Evolutionary conservation across 768 basidiomycete species (phyloP).

Genomic region (Boletus pseudopeckii): DNA sequence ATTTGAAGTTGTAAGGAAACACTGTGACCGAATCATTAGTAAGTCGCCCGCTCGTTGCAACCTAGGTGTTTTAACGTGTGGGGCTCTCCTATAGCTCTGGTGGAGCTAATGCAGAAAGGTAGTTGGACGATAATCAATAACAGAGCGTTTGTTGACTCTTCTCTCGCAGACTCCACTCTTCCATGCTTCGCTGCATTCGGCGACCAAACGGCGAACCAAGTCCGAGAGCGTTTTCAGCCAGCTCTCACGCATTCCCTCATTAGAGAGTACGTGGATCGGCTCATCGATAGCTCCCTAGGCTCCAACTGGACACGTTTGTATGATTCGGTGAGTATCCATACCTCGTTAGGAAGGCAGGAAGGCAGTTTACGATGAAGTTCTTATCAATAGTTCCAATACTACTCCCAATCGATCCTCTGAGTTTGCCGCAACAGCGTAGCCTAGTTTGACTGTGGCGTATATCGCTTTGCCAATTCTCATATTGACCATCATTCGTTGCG

Average conservation of each 20-base stretch:
- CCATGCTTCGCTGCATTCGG: constrained; percentile 91
- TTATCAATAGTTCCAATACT: constrained; percentile 77
- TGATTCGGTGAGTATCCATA: constrained; percentile 67
- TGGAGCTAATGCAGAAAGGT: constrained; percentile 99
- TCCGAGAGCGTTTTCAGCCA: constrained; percentile 93
- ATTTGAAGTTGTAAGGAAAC: constrained; percentile 91
- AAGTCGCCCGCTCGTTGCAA: constrained; percentile 25
- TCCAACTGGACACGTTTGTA: constrained; percentile 95
- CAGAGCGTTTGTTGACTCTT: constrained; percentile 1
- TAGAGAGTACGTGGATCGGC: constrained; percentile 82
- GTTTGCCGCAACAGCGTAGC: background rate
- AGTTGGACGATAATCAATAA: constrained; percentile 7
- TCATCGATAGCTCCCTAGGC: constrained; percentile 87
- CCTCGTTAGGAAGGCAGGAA: background rate
- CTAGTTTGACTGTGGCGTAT: background rate
- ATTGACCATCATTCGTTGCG: background rate
- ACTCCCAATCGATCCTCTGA: constrained; percentile 85
- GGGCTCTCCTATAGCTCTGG: constrained; percentile 52
- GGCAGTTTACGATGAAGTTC: background rate
- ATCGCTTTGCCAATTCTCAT: background rate
- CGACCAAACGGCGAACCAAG: constrained; percentile 82
- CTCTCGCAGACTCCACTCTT: constrained; percentile 67
- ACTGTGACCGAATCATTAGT: constrained; percentile 96
- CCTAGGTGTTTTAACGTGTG: constrained; percentile 4
- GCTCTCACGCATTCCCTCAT: constrained; percentile 80